Evolutionary conservation across 331 rosid species (phyloP).

Genomic region (Pyrus hybrid): DNA sequence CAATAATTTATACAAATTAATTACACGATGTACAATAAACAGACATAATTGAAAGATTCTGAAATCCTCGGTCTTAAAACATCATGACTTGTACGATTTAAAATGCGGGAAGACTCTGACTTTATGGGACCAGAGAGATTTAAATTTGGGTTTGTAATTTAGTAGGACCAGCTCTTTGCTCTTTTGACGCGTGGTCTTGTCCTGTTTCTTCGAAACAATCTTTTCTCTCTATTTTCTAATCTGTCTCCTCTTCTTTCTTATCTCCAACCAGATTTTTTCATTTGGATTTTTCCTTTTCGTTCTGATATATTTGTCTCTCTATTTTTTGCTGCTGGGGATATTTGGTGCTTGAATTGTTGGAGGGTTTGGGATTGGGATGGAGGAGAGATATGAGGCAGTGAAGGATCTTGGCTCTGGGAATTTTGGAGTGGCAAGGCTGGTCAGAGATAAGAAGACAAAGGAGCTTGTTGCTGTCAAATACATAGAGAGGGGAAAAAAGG

Average conservation of each 20-base stretch:
- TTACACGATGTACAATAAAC: fast-evolving
- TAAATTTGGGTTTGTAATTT: neutral
- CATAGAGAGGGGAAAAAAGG: slow-evolving; percentile 83
- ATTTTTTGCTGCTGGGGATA: neutral
- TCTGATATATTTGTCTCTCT: neutral
- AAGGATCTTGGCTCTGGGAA: slow-evolving; percentile 85
- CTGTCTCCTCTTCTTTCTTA: neutral
- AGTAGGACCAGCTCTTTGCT: neutral
- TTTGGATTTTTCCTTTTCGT: neutral
- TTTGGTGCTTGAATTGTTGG: neutral
- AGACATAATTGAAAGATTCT: no score
- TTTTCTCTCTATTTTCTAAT: neutral
- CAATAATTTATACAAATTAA: fast-evolving
- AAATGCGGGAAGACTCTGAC: neutral
- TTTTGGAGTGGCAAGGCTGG: slow-evolving; percentile 84
- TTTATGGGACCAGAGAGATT: neutral
- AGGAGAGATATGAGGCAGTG: slow-evolving; percentile 62
- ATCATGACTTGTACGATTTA: neutral
- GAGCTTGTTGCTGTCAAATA: slow-evolving; percentile 90
- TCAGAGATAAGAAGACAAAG: slow-evolving; percentile 60
- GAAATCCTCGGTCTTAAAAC: neutral
- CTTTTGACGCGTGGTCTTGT: slow-evolving; percentile 9
- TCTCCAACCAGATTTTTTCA: neutral
- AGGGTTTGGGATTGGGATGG: slow-evolving; percentile 39
- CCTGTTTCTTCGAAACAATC: neutral